phyloP scores from a whole-genome alignment of 331 rosid genomes.

The Quercus lobata region DNA sequence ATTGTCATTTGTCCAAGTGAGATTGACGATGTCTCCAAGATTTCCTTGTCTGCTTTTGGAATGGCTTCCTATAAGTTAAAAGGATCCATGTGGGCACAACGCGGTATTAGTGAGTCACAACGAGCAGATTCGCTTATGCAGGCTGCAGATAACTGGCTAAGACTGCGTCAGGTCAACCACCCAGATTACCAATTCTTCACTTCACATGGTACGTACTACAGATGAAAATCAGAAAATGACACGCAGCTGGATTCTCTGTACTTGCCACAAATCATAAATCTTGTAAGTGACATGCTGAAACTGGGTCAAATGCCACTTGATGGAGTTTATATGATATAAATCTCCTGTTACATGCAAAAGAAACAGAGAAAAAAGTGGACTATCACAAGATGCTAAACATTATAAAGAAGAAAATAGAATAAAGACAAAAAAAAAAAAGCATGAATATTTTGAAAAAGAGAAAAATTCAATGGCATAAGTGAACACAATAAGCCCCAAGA shows the following conservation, averaged over 20 bases:
- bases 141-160: conserved; percentile 69
- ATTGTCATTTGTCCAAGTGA: conserved; percentile 44
- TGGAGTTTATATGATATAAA: conserved; percentile 20
- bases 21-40: conserved; percentile 47
- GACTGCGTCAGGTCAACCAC: conserved; percentile 54
- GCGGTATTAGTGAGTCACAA: conserved; percentile 44
- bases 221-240: conserved; percentile 35
- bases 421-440: neutral
- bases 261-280: conserved; percentile 17
- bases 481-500: neutral
- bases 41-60: conserved; percentile 51
- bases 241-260: conserved; percentile 10
- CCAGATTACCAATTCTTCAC: conserved; percentile 70
- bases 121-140: conserved; percentile 46
- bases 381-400: conserved; percentile 8
- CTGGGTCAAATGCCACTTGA: conserved; percentile 13
- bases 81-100: conserved; percentile 53
- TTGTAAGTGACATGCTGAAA: conserved; percentile 23
- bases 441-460: neutral
- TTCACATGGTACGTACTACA: conserved; percentile 47
- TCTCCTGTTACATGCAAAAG: conserved; percentile 21
- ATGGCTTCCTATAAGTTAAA: conserved; percentile 74
- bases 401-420: conserved; percentile 4
- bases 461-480: conserved; percentile 10
- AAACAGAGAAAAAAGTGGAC: conserved; percentile 2